phyloP scores from a whole-genome alignment of 2,329 filamentous ascomycete genomes.

The Sclerotinia nivalis region DNA sequence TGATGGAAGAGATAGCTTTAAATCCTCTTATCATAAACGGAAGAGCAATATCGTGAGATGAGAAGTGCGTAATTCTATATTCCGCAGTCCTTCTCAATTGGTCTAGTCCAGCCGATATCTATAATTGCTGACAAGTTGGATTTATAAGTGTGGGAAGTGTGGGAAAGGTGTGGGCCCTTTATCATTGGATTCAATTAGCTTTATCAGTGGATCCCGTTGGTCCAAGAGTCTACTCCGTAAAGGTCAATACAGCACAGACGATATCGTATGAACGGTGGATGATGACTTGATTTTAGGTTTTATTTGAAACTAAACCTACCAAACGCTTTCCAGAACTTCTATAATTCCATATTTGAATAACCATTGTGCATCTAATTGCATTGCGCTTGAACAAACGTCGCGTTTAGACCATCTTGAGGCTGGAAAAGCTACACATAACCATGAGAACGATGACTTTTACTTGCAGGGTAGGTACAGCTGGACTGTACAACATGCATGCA shows the following conservation, averaged over 20 bases:
- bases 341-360: neutral
- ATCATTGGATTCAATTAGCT: neutral
- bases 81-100: neutral
- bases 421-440: neutral
- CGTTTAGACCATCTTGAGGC: neutral
- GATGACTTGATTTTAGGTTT: neutral
- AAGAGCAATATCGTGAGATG: neutral
- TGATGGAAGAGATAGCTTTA: neutral
- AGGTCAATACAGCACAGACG: constrained; percentile 2
- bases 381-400: neutral
- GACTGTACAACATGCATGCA: neutral
- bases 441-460: neutral
- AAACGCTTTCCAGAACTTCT: neutral
- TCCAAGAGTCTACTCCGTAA: neutral
- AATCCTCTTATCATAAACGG: neutral
- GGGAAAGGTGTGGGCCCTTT: neutral
- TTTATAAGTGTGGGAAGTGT: neutral
- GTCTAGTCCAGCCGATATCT: constrained; percentile 7
- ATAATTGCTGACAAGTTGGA: constrained; percentile 1
- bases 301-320: neutral
- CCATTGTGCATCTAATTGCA: neutral
- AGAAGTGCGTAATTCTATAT: neutral
- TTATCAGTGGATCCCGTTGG: constrained; percentile 8
- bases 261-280: neutral
- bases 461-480: neutral